Conservation (phyloP, 192 early-diverging fungal species). For the Radiomyces spectabilis region DNA sequence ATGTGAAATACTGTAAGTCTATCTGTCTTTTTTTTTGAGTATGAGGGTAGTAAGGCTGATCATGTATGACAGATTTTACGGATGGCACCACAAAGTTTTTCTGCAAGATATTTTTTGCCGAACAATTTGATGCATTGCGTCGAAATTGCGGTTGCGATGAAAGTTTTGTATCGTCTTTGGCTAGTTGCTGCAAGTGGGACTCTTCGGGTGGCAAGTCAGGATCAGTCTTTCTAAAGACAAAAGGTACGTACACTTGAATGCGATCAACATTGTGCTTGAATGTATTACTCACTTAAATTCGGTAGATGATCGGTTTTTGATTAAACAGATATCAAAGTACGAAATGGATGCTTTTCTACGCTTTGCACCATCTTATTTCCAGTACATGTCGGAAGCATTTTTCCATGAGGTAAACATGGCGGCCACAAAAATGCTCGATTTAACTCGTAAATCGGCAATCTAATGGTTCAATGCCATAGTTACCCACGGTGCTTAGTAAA, state of each 20-base stretch:
- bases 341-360: constrained; percentile 85
- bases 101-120: constrained; percentile 89
- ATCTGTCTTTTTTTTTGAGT: no score
- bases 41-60: no score
- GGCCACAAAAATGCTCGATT: neutral
- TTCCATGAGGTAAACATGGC: constrained; percentile 58
- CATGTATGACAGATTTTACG: constrained; percentile 50
- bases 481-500: constrained; percentile 78
- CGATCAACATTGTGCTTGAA: neutral
- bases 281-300: neutral
- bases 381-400: constrained; percentile 74
- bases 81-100: constrained; percentile 72
- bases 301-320: constrained; percentile 82
- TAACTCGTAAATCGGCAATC: neutral
- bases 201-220: constrained; percentile 89
- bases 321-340: constrained; percentile 80
- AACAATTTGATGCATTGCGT: constrained; percentile 88
- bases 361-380: constrained; percentile 88
- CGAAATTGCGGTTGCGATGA: constrained; percentile 78
- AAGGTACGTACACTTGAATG: constrained; percentile 36
- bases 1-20: constrained; percentile 62
- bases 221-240: constrained; percentile 82
- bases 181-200: constrained; percentile 78
- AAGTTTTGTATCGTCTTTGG: constrained; percentile 77
- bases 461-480: constrained; percentile 31